Conservation (phyloP, 2,329 filamentous ascomycete genomes). For the Pyrenophora teres region DNA sequence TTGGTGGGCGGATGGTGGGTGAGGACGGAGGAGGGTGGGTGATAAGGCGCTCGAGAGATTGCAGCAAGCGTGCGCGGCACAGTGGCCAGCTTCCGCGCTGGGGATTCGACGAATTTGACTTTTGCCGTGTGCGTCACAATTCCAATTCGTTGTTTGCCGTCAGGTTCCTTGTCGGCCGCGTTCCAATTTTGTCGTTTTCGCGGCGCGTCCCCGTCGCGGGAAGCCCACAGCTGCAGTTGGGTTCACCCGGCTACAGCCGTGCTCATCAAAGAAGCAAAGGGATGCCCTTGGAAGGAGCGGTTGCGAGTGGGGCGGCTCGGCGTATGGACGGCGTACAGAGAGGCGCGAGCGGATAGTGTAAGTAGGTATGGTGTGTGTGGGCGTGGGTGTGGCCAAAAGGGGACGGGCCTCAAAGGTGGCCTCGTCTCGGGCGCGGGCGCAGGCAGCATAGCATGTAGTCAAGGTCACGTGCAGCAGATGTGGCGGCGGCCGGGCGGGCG, state of each 20-base stretch:
- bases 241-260: conserved; percentile 10
- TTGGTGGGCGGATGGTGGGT: background rate
- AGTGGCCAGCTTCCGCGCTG: background rate
- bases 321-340: background rate
- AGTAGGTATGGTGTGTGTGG: too few species aligned
- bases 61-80: background rate
- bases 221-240: conserved; percentile 14
- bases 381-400: background rate
- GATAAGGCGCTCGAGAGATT: background rate
- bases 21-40: background rate
- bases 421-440: too few species aligned
- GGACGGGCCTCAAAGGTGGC: background rate
- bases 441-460: too few species aligned
- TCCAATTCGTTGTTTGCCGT: background rate
- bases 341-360: background rate
- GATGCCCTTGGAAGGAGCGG: background rate
- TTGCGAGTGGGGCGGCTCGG: conserved; percentile 1
- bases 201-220: conserved; percentile 6
- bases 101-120: background rate
- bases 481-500: too few species aligned
- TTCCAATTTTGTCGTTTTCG: background rate
- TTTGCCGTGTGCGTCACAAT: background rate
- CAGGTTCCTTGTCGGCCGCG: too few species aligned
- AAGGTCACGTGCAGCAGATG: too few species aligned
- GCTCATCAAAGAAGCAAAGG: conserved; percentile 7